A percentile compares a stretch with the other conserved stretches of the same genome.
phyloP scores from a whole-genome alignment of 2,329 filamentous ascomycete species.

The Arthrinium phaeospermum region DNA sequence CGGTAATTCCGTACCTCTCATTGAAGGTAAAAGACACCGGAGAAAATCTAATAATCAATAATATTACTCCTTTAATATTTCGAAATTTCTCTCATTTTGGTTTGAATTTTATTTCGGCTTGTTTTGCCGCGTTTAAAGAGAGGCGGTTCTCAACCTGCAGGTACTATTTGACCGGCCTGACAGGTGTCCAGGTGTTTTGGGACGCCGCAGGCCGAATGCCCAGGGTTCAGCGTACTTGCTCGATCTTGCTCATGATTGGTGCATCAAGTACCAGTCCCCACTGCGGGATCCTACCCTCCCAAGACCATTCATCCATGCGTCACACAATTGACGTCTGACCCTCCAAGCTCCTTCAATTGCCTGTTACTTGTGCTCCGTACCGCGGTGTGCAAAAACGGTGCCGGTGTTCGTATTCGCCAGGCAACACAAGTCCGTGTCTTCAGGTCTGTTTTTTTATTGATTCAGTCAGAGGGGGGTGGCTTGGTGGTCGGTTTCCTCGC shows the following conservation, averaged over 20 bases:
- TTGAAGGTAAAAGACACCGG: too few species aligned
- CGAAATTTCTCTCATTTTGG: too few species aligned
- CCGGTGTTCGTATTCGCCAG: not conserved
- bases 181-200: not conserved
- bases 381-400: not conserved
- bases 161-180: not conserved
- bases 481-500: not conserved
- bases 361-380: not conserved
- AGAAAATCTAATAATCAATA: too few species aligned
- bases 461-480: not conserved
- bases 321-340: conserved; percentile 16
- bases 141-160: too few species aligned
- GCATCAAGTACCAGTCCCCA: not conserved
- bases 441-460: not conserved
- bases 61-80: too few species aligned
- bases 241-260: not conserved
- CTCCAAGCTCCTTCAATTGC: conserved; percentile 5
- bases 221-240: not conserved
- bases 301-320: conserved; percentile 1
- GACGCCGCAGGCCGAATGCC: not conserved
- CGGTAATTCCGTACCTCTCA: too few species aligned
- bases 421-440: not conserved
- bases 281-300: conserved; percentile 11
- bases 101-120: too few species aligned
- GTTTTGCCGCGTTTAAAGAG: not conserved